Evolutionary conservation across 2,329 filamentous ascomycete genomes (phyloP).

Genomic region (Pseudocercospora ulei): DNA sequence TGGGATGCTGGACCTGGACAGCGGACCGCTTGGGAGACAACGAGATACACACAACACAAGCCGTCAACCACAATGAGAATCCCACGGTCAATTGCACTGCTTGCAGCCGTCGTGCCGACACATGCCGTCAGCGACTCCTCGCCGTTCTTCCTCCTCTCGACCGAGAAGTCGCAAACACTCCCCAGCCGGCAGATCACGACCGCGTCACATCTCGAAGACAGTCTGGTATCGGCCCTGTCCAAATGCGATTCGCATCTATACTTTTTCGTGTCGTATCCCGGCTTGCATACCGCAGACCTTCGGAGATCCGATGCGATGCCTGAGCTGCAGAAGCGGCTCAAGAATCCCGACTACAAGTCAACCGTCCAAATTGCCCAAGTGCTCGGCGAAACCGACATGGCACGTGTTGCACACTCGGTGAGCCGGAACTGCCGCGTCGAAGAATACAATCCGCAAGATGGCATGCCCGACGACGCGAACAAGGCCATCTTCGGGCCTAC

Average conservation of each 20-base stretch:
- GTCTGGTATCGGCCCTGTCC: conserved; percentile 37
- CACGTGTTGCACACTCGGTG: conserved; percentile 38
- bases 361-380: conserved; percentile 46
- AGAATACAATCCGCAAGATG: conserved; percentile 5
- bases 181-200: conserved; percentile 26
- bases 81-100: conserved; percentile 22
- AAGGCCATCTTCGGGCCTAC: conserved; percentile 16
- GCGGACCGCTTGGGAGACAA: conserved; percentile 7
- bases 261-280: conserved; percentile 66
- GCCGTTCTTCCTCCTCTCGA: conserved; percentile 82
- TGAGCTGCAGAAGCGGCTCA: conserved; percentile 47
- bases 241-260: conserved; percentile 48
- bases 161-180: conserved; percentile 46
- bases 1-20: neutral
- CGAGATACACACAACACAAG: conserved; percentile 11
- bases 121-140: conserved; percentile 51
- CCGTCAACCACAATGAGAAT: conserved; percentile 23
- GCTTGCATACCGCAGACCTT: conserved; percentile 62
- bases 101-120: conserved; percentile 34
- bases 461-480: neutral
- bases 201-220: conserved; percentile 26
- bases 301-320: conserved; percentile 35
- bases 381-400: conserved; percentile 41
- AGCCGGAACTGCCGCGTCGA: conserved; percentile 38
- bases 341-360: conserved; percentile 30